Conservation (phyloP, 192 early-diverging fungal species). For the Phlyctochytrium planicorne region DNA sequence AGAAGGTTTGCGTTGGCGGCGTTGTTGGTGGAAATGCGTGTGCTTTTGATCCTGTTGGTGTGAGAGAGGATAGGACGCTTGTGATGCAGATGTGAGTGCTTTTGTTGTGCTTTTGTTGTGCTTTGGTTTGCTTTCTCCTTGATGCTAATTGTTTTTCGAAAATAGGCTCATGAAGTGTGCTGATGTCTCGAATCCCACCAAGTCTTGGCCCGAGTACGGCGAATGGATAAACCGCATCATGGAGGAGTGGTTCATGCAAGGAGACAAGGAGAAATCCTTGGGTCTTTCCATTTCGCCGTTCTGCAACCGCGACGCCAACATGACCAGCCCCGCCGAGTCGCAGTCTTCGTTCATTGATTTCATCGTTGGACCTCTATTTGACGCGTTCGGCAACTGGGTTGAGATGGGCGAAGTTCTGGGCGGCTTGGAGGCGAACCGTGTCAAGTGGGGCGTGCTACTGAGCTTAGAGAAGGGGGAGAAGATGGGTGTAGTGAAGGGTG, state of each 20-base stretch:
- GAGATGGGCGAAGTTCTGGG: conserved; percentile 33
- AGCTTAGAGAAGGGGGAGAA: neutral
- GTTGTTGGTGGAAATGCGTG: conserved; percentile 35
- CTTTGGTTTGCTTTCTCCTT: neutral
- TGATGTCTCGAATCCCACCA: conserved; percentile 63
- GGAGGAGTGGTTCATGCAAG: conserved; percentile 54
- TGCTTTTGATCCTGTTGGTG: conserved; percentile 46
- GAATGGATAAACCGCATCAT: conserved; percentile 55
- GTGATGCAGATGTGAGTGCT: conserved; percentile 57
- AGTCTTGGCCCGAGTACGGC: conserved; percentile 44
- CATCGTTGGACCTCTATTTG: conserved; percentile 52
- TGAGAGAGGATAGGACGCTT: conserved; percentile 43
- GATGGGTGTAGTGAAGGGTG: no score
- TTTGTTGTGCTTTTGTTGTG: neutral
- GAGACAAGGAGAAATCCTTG: conserved; percentile 50
- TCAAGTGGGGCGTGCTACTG: conserved; percentile 14
- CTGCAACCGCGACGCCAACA: conserved; percentile 50
- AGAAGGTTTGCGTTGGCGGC: conserved; percentile 34
- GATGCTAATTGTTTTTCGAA: no score
- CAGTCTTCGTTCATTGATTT: conserved; percentile 58
- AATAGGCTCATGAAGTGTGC: conserved; percentile 55
- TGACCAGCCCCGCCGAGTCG: conserved; percentile 30
- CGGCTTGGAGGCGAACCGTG: conserved; percentile 32
- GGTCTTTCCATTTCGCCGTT: conserved; percentile 59
- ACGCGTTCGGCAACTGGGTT: conserved; percentile 44